These are phyloP conservation scores for Capsicum pubescens DNA, from an alignment of 257 asterid species.

Conservation along the genomic window DNA sequence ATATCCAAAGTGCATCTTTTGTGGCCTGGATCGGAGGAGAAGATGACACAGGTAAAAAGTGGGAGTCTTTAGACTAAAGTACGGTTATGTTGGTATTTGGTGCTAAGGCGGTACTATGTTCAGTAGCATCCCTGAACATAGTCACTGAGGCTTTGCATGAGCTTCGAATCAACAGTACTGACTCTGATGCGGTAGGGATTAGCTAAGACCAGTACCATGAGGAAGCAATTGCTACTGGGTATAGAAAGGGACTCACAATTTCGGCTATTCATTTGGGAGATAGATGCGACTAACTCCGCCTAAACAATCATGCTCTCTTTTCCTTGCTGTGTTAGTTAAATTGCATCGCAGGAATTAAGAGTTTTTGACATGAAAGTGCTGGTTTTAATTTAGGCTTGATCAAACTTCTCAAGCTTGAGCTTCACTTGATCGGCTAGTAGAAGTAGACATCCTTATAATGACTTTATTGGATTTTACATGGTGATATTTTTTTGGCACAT, in stretches of 20 bases:
- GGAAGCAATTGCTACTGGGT: neutral
- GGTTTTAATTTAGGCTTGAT: neutral
- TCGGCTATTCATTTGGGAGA: constrained; percentile 8
- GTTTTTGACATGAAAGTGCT: neutral
- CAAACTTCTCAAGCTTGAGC: neutral
- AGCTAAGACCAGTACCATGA: neutral
- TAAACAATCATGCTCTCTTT: neutral
- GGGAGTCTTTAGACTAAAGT: neutral
- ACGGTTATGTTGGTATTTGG: neutral
- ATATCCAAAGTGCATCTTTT: neutral
- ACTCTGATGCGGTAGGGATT: neutral
- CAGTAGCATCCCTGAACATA: neutral
- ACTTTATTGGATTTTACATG: neutral
- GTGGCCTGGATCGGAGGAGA: constrained; percentile 11
- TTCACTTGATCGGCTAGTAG: neutral
- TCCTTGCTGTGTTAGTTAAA: neutral
- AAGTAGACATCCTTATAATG: neutral
- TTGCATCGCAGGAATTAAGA: neutral
- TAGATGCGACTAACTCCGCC: neutral
- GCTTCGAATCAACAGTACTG: neutral
- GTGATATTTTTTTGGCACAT: constrained; percentile 8
- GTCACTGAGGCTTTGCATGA: neutral
- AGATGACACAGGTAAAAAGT: neutral
- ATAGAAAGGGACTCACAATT: neutral
- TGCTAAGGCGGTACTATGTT: neutral